phyloP scores from a whole-genome alignment of 1,284 basidiomycete species.

The Cryptococcus sp. region DNA sequence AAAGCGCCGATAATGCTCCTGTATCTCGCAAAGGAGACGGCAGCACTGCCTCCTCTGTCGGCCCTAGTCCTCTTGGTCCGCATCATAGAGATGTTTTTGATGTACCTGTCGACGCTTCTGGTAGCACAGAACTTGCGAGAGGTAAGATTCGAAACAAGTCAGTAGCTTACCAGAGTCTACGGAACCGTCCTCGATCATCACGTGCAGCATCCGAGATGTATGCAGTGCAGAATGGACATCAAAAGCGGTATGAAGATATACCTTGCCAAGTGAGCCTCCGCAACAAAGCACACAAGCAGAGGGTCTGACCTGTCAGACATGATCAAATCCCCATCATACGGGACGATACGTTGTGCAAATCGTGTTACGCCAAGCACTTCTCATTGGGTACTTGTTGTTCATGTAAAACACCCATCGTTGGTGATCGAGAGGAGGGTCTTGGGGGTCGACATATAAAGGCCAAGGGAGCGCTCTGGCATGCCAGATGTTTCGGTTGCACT shows the following conservation, averaged over 20 bases:
- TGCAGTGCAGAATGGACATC: slow-evolving; percentile 10
- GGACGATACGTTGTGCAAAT: slow-evolving; percentile 14
- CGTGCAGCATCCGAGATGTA: slow-evolving; percentile 17
- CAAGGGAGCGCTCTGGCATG: slow-evolving; percentile 14
- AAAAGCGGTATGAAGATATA: slow-evolving; percentile 19
- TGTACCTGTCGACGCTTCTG: slow-evolving; percentile 2
- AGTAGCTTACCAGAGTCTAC: slow-evolving; percentile 9
- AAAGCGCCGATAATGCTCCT: not conserved
- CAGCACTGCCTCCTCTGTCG: not conserved
- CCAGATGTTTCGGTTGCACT: slow-evolving; percentile 15
- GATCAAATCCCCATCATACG: not conserved
- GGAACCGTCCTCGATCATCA: slow-evolving; percentile 16
- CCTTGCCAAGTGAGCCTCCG: slow-evolving; percentile 13
- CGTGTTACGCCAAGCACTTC: slow-evolving; percentile 11
- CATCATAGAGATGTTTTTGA: slow-evolving; percentile 10
- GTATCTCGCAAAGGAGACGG: not conserved
- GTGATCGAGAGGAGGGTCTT: slow-evolving; percentile 19
- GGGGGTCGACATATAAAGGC: slow-evolving; percentile 18
- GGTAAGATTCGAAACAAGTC: slow-evolving; percentile 1
- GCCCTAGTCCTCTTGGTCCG: not conserved
- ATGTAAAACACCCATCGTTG: slow-evolving; percentile 15
- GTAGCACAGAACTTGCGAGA: slow-evolving; percentile 12
- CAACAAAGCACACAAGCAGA: not conserved
- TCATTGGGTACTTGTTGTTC: slow-evolving; percentile 8
- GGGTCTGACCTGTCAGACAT: slow-evolving; percentile 1